Conservation (phyloP, 805 yeast genomes). For the Hanseniaspora pseudoguilliermondii region DNA sequence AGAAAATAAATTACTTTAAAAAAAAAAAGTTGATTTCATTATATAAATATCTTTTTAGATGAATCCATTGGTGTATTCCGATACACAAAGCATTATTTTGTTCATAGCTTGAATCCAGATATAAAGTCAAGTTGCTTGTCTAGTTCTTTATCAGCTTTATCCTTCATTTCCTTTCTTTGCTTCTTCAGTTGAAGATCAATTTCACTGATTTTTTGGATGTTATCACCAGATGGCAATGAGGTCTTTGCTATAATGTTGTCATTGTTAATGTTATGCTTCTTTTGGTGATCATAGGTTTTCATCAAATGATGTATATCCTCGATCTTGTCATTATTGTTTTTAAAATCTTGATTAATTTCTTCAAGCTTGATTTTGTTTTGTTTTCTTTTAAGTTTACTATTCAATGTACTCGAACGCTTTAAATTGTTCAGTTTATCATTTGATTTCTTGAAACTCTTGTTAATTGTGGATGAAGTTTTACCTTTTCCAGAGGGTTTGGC, state of each 20-base stretch:
- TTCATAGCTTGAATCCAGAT: slow-evolving; percentile 24
- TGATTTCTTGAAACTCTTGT: slow-evolving; percentile 5
- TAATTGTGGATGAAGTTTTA: not conserved
- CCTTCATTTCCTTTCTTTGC: slow-evolving; percentile 18
- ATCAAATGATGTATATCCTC: slow-evolving; percentile 14
- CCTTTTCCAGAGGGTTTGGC: not conserved
- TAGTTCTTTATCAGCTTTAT: slow-evolving; percentile 23
- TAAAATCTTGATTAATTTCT: slow-evolving; percentile 19
- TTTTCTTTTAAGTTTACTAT: slow-evolving; percentile 20
- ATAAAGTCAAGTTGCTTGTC: slow-evolving; percentile 26
- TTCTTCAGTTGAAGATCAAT: slow-evolving; percentile 24
- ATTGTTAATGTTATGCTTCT: slow-evolving; percentile 9
- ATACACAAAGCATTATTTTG: not conserved
- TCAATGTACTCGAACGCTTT: not conserved
- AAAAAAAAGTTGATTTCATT: no score
- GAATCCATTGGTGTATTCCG: not conserved
- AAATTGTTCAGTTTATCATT: not conserved
- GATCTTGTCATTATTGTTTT: slow-evolving; percentile 11
- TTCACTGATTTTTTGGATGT: slow-evolving; percentile 14
- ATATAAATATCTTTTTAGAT: no score
- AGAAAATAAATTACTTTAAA: no score
- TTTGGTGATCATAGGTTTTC: slow-evolving; percentile 12
- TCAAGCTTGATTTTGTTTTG: slow-evolving; percentile 21
- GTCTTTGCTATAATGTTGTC: not conserved
- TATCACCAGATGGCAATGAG: not conserved